These are phyloP conservation scores for Raphanus raphanistrum DNA, from an alignment of 345 rosid genomes.

Conservation along the genomic window DNA sequence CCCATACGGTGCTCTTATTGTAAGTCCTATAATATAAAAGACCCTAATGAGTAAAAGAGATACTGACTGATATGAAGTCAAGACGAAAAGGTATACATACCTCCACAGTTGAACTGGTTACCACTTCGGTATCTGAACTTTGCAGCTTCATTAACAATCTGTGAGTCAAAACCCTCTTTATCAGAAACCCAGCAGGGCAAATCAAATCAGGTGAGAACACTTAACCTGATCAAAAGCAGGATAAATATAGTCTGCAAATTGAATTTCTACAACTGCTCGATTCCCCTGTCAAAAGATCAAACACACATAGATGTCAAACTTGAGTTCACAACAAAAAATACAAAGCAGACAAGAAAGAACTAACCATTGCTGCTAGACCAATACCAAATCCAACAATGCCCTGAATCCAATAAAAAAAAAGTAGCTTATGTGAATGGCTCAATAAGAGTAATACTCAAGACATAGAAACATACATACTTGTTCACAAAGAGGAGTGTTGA, in stretches of 20 bases:
- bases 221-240: conserved; percentile 96
- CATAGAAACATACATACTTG: conserved; percentile 49
- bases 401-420: conserved; percentile 31
- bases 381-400: conserved; percentile 96
- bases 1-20: conserved; percentile 80
- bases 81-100: conserved; percentile 35
- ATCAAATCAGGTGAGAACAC: too few relatives aligned
- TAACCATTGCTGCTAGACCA: conserved; percentile 92
- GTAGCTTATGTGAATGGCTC: too few relatives aligned
- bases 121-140: conserved; percentile 96
- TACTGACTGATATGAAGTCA: background rate
- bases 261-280: conserved; percentile 84
- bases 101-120: conserved; percentile 90
- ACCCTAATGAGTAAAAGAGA: conserved; percentile 13
- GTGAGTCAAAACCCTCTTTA: conserved; percentile 17
- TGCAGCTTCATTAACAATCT: conserved; percentile 97
- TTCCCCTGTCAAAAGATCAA: conserved; percentile 53
- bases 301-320: background rate
- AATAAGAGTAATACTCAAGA: too few relatives aligned
- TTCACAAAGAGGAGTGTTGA: conserved; percentile 93
- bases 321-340: background rate
- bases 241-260: conserved; percentile 87
- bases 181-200: too few relatives aligned
- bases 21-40: conserved; percentile 56
- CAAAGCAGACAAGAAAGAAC: background rate